Evolutionary conservation across 768 basidiomycete species (phyloP), one percentile per base, ranked within the genome.

Genomic region (Coprinopsis marcescibilis): DNA sequence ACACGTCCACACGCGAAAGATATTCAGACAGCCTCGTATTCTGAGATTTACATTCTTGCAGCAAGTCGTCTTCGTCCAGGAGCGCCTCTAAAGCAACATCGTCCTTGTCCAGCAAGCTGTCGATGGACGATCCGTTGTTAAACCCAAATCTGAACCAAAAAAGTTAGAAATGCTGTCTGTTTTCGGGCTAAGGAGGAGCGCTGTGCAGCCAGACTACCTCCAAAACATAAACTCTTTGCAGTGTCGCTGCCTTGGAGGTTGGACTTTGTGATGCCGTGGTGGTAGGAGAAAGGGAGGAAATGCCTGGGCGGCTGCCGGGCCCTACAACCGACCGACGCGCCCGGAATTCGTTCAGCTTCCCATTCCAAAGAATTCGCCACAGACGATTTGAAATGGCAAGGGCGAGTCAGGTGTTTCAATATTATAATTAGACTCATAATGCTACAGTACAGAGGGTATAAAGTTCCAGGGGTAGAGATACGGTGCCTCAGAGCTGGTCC

Each of bases 1-100:
- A 68, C 39, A 91, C 84, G 61, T 91, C 89, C 42, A 80, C 72
- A 55, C 87, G 73, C 53, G 83, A 84, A 57, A 94, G 88, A 65
- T 91, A 91, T 60, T 89, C 86, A 55, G 89, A 86, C 41, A 95
- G 79, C 48, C 88, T 72, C 32, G 85, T 85, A 60, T 98, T 98
- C 66, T 95, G 88, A 1, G 85, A 76, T 67, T 97, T 97, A 78
- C 92, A 91, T 66, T 98, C 95, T 65, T 89, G 88, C 46, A 98
- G 70, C 36, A 98, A 73, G 62, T 97, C 93, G 60, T 90, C 85
- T 67, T 96, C 91, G 67, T 92, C 91, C 46, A 98, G 75, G 50
- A 98, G 83, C 33, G 89, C 83, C 63, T 96, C 93, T 33, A 98
- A 79, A 40, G 83, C 77, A 53, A 90, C 83, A 59, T 90, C 87